Conservation (phyloP, 2,329 filamentous ascomycete genomes). For the Fusarium keratoplasticum region DNA sequence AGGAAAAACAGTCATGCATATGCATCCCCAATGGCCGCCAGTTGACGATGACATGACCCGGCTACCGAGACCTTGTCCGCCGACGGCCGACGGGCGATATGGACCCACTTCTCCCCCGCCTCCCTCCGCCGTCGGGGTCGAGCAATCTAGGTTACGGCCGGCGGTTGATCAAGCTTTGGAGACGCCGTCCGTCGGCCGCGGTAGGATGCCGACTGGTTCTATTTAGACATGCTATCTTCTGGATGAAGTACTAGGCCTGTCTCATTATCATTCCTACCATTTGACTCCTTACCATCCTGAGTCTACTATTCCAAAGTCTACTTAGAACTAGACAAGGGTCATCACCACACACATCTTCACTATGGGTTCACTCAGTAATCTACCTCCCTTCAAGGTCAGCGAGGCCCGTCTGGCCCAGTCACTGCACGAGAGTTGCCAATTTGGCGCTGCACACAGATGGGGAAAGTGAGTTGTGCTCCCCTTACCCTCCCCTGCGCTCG, state of each 20-base stretch:
- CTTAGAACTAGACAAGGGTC: background rate
- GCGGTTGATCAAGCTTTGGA: background rate
- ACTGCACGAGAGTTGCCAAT: conserved; percentile 36
- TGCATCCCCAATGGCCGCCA: background rate
- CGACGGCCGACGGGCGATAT: background rate
- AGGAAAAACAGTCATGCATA: background rate
- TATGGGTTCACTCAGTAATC: conserved; percentile 1
- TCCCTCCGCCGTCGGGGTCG: background rate
- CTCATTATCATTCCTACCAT: background rate
- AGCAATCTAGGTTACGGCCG: background rate
- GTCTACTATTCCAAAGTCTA: background rate
- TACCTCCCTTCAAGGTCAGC: conserved; percentile 6
- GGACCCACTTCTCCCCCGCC: background rate
- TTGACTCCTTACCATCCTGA: background rate
- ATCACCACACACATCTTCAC: background rate
- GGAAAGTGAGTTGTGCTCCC: conserved; percentile 39
- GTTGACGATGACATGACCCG: background rate
- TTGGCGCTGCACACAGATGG: conserved; percentile 35
- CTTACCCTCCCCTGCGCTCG: background rate
- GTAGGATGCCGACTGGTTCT: background rate
- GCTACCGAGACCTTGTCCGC: background rate
- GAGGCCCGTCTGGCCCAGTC: conserved; percentile 22
- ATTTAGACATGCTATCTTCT: background rate
- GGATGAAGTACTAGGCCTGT: background rate
- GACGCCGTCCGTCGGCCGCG: background rate